Evolutionary conservation across 129 eudicot genomes (phyloP).

Genomic region (Tanacetum coccineum): DNA sequence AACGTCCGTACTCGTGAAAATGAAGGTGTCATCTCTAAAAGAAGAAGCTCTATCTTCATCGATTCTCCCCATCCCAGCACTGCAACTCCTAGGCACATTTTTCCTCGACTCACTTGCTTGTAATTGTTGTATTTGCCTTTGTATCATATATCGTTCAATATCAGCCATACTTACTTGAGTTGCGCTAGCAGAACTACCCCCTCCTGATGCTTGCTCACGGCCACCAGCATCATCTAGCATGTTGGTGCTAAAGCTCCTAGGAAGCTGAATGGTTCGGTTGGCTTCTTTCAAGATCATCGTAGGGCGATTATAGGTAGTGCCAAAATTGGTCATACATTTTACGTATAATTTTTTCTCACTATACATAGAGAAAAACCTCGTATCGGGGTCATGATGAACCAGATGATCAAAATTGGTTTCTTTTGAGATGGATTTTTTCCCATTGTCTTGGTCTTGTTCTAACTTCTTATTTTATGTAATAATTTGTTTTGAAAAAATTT

Average conservation of each 20-base stretch:
- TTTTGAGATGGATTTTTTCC: conserved; percentile 27
- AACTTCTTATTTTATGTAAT: background rate
- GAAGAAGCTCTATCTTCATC: conserved; percentile 44
- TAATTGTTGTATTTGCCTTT: conserved; percentile 11
- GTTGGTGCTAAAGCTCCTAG: conserved; percentile 31
- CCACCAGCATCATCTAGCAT: no score
- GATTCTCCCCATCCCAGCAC: conserved; percentile 45
- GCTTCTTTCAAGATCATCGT: conserved; percentile 9
- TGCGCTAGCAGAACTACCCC: conserved; percentile 33
- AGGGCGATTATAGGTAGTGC: conserved; percentile 22
- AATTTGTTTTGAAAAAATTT: no score
- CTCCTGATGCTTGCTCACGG: conserved; percentile 7
- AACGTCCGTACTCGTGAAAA: background rate
- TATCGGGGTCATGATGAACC: conserved; percentile 35
- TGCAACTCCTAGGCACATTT: conserved; percentile 36
- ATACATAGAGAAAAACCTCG: conserved; percentile 43
- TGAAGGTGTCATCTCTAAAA: conserved; percentile 16
- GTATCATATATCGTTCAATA: conserved; percentile 6
- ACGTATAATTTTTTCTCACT: conserved; percentile 53
- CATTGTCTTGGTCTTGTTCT: conserved; percentile 17
- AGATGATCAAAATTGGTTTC: conserved; percentile 18
- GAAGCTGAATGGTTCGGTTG: conserved; percentile 17
- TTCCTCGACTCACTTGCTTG: conserved; percentile 9
- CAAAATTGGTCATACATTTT: conserved; percentile 40
- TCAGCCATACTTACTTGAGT: conserved; percentile 20